Evolutionary conservation across 2,329 filamentous ascomycete genomes (phyloP).

Genomic region (Aureobasidium sp.): DNA sequence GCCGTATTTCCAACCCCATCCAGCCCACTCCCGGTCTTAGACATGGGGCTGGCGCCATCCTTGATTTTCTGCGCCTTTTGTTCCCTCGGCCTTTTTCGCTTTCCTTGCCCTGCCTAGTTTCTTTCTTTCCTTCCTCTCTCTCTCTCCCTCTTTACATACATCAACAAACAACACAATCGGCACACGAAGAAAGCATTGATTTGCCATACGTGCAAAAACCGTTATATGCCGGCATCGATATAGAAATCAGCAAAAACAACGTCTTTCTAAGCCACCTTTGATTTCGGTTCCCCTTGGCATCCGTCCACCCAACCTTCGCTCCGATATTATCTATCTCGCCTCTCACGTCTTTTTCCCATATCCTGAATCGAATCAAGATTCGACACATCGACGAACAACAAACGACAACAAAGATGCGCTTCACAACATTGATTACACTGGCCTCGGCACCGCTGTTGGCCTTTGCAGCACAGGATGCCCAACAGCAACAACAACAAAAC

Average conservation of each 20-base stretch:
- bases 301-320: not conserved
- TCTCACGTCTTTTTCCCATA: not conserved
- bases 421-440: not conserved
- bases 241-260: slow-evolving; percentile 7
- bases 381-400: not conserved
- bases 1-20: slow-evolving; percentile 5
- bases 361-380: not conserved
- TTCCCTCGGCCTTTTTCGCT: not conserved
- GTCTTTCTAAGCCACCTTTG: slow-evolving; percentile 4
- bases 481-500: slow-evolving; percentile 2
- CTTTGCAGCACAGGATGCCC: not conserved
- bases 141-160: not conserved
- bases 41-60: slow-evolving; percentile 9
- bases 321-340: not conserved
- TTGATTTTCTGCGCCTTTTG: slow-evolving; percentile 5
- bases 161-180: not conserved
- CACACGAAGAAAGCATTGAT: slow-evolving; percentile 1
- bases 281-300: slow-evolving; percentile 5
- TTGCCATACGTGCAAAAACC: not conserved
- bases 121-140: not conserved
- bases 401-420: slow-evolving; percentile 12
- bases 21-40: slow-evolving; percentile 4
- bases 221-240: not conserved
- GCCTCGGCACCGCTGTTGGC: slow-evolving; percentile 5
- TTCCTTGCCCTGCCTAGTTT: not conserved